Percentiles rank a stretch among this genome's conserved stretches.
Conservation (phyloP, 495 filamentous ascomycete species). For the Neurospora sp. region DNA sequence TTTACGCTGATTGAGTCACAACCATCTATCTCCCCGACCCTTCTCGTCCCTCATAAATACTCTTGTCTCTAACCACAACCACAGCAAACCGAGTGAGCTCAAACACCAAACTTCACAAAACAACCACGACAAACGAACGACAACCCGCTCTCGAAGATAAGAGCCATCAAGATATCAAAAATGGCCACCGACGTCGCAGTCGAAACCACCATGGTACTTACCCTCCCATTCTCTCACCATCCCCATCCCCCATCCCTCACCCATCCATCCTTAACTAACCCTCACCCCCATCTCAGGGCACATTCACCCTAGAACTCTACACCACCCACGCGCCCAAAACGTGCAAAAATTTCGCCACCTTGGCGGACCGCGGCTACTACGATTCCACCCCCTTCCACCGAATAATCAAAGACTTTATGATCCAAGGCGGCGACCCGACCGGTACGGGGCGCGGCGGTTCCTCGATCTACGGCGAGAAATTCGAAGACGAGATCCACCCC, state of each 20-base stretch:
- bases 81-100: background rate
- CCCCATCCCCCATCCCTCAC: slow-evolving; percentile 11
- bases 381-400: slow-evolving; percentile 80
- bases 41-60: background rate
- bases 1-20: background rate
- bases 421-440: slow-evolving; percentile 92
- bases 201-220: slow-evolving; percentile 56
- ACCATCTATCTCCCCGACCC: background rate
- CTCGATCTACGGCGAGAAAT: slow-evolving; percentile 89
- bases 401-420: slow-evolving; percentile 93
- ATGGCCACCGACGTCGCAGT: slow-evolving; percentile 72
- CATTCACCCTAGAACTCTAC: slow-evolving; percentile 85
- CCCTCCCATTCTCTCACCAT: too few species aligned
- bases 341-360: slow-evolving; percentile 78
- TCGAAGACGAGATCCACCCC: slow-evolving; percentile 78
- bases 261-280: background rate
- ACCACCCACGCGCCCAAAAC: slow-evolving; percentile 43
- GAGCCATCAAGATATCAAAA: background rate
- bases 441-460: slow-evolving; percentile 86
- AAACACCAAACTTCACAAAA: background rate
- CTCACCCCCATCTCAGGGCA: slow-evolving; percentile 45
- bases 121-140: background rate
- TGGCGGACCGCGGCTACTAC: slow-evolving; percentile 79
- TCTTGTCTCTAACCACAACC: background rate
- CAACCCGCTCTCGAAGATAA: background rate